Base-by-base conservation (phyloP, 495 filamentous ascomycete species). In the Staphylotrichum longicolle region DNA sequence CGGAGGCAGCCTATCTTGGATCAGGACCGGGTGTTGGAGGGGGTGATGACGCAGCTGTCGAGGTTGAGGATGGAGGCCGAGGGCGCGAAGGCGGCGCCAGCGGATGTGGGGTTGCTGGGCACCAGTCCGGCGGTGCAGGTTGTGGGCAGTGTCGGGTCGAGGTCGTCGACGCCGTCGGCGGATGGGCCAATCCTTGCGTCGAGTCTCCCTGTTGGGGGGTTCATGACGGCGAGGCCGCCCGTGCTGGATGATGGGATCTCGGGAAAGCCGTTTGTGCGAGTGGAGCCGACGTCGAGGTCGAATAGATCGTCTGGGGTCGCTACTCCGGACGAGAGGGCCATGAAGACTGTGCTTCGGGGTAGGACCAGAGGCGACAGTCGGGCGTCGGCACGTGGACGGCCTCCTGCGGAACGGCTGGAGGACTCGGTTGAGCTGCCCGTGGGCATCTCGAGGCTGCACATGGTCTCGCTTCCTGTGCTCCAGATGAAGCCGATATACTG, bases 401-500 rank as follows among this genome's bases (percentile, higher is more conserved):
- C 60, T 34, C 4, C 39, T 7, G 49, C 52, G n/a, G 41, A 60
- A 40, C 48, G 58, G 37, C 54, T 50, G 49, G 42, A 58, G 47
- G 66, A 72, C n/a, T 72, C 74, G 20, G 68, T 69, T 7, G 81
- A 84, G 54, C 80, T 95, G 45, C 83, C 88, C 5, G 91, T 95
- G 12, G 91, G 91, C 4, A 79, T 91, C 4, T 91, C 88, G 14
- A 84, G 90, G 60, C 77, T 95, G 51, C 89, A 83, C 58, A 76
- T 80, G 64, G 82, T 86, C 5, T 73, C 81, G 35, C 68, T 86
- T n/a, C 81, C 79, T 12, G 71, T 75, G 7, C 72, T 87, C 10
- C 74, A 90, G 75, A 97, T 98, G 92, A 88, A 93, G 71, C 94
- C 94, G 0, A 97, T 98, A 45, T 98, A 98, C 67, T 98, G 94